Percentiles rank a stretch among this genome's conserved stretches.
Conservation (phyloP, 2,329 filamentous ascomycete genomes). For the Penicillium brevicompactum region DNA sequence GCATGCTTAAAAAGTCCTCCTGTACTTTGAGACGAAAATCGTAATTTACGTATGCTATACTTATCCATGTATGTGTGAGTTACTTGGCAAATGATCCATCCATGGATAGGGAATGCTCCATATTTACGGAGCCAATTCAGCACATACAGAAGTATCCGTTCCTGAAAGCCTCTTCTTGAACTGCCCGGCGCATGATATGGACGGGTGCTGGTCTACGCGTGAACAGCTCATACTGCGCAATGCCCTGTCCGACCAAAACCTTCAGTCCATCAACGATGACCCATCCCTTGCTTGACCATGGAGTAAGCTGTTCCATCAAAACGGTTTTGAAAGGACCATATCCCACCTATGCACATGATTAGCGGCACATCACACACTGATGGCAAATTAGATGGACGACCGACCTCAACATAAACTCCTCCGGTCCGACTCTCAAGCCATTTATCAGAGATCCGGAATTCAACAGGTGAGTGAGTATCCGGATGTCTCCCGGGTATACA, state of each 20-base stretch:
- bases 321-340: slow-evolving; percentile 19
- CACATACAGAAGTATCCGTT: slow-evolving; percentile 14
- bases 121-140: neutral
- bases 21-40: too few species aligned
- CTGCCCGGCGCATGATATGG: slow-evolving; percentile 24
- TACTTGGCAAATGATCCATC: too few species aligned
- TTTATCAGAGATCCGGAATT: slow-evolving; percentile 16
- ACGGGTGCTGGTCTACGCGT: slow-evolving; percentile 25
- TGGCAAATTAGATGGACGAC: neutral
- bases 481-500: slow-evolving; percentile 23
- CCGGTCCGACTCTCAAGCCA: slow-evolving; percentile 27
- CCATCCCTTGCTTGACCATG: slow-evolving; percentile 20
- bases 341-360: slow-evolving; percentile 7
- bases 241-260: slow-evolving; percentile 26
- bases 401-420: slow-evolving; percentile 27
- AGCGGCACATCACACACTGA: neutral
- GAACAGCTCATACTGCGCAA: slow-evolving; percentile 29
- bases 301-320: slow-evolving; percentile 17
- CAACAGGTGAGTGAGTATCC: slow-evolving; percentile 10
- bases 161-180: slow-evolving; percentile 15
- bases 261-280: slow-evolving; percentile 24
- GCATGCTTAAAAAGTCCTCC: too few species aligned
- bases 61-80: too few species aligned
- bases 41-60: too few species aligned
- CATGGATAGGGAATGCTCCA: too few species aligned